phyloP scores from a whole-genome alignment of 2,329 filamentous ascomycete species.

The Remersonia thermophila region DNA sequence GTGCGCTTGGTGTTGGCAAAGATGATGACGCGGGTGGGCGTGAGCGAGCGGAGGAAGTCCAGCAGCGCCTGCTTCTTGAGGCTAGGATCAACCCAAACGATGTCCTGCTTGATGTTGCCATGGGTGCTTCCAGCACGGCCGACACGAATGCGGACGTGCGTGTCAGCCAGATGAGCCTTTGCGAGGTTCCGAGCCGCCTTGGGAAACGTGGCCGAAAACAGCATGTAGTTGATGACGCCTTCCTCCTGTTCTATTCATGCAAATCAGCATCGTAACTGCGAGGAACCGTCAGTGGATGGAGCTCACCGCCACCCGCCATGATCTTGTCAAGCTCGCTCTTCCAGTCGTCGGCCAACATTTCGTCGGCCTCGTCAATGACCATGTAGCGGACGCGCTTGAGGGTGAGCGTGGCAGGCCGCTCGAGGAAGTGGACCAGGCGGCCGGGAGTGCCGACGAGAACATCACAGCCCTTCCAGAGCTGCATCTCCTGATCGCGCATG shows the following conservation, averaged over 20 bases:
- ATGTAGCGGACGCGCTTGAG: conserved; percentile 66
- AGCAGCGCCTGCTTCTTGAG: conserved; percentile 60
- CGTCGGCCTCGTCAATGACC: conserved; percentile 89
- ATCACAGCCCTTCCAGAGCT: conserved; percentile 77
- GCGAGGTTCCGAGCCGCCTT: conserved; percentile 66
- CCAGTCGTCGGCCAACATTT: conserved; percentile 77
- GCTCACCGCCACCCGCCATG: conserved; percentile 67
- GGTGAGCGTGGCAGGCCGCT: conserved; percentile 54
- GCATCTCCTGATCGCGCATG: conserved; percentile 52
- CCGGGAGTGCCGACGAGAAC: conserved; percentile 81
- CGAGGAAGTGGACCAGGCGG: conserved; percentile 73
- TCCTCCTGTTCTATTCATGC: conserved; percentile 55
- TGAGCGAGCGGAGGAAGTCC: conserved; percentile 57
- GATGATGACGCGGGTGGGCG: conserved; percentile 69
- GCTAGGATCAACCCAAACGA: conserved; percentile 53
- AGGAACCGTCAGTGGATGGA: background rate
- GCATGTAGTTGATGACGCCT: conserved; percentile 55
- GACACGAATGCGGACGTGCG: conserved; percentile 70
- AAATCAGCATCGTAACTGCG: conserved; percentile 1
- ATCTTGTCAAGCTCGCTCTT: conserved; percentile 61
- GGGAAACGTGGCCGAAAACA: conserved; percentile 94
- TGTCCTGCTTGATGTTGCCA: conserved; percentile 65
- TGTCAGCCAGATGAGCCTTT: conserved; percentile 57
- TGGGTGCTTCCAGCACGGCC: conserved; percentile 79
- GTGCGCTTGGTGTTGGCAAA: conserved; percentile 75